phyloP scores from a whole-genome alignment of 768 basidiomycete genomes.

The Termitomyces sp. region DNA sequence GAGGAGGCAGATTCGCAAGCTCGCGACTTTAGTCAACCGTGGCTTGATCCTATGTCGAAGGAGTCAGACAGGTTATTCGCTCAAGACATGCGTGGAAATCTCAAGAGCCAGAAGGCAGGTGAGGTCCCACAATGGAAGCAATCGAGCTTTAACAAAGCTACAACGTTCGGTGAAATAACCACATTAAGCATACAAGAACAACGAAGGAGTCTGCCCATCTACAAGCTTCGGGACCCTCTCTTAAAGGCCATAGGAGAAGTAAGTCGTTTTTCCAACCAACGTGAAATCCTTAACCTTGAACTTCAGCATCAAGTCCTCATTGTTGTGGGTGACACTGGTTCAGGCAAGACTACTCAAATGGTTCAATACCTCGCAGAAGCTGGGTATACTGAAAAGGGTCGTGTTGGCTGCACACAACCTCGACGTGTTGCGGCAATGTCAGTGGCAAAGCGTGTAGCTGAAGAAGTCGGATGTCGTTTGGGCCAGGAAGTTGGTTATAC shows the following conservation, averaged over 20 bases:
- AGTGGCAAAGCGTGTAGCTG: constrained; percentile 96
- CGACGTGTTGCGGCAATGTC: constrained; percentile 99
- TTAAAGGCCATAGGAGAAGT: constrained; percentile 89
- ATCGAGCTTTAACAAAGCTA: constrained; percentile 89
- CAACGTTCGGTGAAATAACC: constrained; percentile 93
- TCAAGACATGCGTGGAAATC: constrained; percentile 79
- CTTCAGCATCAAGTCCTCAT: constrained; percentile 91
- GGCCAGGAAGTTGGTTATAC: constrained; percentile 98
- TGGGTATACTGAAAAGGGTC: constrained; percentile 85
- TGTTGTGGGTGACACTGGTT: constrained; percentile 97
- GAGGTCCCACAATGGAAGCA: constrained; percentile 91
- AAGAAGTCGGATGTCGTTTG: constrained; percentile 96
- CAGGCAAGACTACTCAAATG: constrained; percentile 99
- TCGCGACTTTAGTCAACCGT: constrained; percentile 91
- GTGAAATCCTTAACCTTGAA: constrained; percentile 12
- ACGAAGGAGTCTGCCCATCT: constrained; percentile 86
- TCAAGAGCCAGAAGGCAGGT: constrained; percentile 77
- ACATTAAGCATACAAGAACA: constrained; percentile 90
- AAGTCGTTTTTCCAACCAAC: constrained; percentile 22
- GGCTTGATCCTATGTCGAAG: constrained; percentile 97
- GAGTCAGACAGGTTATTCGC: constrained; percentile 85
- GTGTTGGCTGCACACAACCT: constrained; percentile 97
- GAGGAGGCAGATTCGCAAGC: constrained; percentile 93
- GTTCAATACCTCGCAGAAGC: constrained; percentile 95
- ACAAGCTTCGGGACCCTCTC: constrained; percentile 86